Base-by-base conservation (phyloP, 805 yeast species). In the Saccharomycopsis vini region DNA sequence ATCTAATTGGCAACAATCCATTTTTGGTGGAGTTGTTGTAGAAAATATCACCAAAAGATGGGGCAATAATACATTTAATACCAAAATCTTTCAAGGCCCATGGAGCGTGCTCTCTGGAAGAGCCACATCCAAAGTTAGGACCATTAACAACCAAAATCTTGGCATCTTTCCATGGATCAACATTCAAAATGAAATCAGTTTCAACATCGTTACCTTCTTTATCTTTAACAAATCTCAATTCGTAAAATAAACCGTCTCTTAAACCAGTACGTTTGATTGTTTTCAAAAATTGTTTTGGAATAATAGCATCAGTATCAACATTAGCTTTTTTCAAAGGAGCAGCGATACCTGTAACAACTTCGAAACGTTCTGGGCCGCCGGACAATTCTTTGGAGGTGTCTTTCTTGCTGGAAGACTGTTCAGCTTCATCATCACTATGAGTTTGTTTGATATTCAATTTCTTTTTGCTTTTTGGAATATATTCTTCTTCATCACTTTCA, bases 61-160 rank as follows among this genome's bases (percentile, higher is more conserved):
- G 98, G 4, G 97, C 97, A 63, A 92, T 89, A 59, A 92, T 84
- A 51, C 90, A 81, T 64, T 84, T 81, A 64, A 92, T 88, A 64
- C 98, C 98, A 58, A 92, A 92, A 67, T 92, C 98, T 58, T 88
- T 89, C 54, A 92, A 73, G 2, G 98, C 97, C 98, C 98, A 92
- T 46, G 98, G 97, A 28, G 98, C 98, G 59, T 92, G 98, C 66
- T 92, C 98, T 75, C 98, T 86, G 2, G 97, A 89, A 33, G 97
- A 89, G 58, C 98, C 98, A 71, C 98, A 92, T 54, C 98, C 98
- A 61, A 92, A 92, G 72, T 92, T 92, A 61, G 86, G 95, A 62
- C 98, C 98, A 35, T 94, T 79, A 48, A 88, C 95, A 54, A 90
- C 81, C 53, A 92, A 69, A 54, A 90, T 81, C 63, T 83, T 79